These are phyloP conservation scores for Fusarium napiforme DNA, from an alignment of 2,329 filamentous ascomycete genomes.

Conservation along the genomic window DNA sequence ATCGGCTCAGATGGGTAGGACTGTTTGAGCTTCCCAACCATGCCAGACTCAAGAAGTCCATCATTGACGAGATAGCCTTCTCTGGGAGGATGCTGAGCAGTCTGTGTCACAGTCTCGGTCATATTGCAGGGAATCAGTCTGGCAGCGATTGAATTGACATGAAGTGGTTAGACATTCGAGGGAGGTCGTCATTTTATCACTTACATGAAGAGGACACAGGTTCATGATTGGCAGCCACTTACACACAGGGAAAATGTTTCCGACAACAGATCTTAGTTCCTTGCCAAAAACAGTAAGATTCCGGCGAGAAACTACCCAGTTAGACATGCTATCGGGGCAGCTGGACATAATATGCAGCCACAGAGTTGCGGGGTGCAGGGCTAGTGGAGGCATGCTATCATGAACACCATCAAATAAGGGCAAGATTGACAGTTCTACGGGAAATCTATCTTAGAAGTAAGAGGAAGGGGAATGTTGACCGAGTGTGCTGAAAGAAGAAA, in stretches of 20 bases:
- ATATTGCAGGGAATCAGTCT: neutral
- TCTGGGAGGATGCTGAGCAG: neutral
- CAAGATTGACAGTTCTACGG: neutral
- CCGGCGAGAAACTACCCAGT: conserved; percentile 2
- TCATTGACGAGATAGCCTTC: conserved; percentile 7
- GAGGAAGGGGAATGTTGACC: neutral
- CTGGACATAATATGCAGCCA: neutral
- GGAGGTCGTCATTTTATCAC: neutral
- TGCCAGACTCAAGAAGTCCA: neutral
- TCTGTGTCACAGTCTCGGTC: neutral
- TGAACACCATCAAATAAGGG: neutral
- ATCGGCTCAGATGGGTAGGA: conserved; percentile 5
- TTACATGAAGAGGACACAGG: neutral
- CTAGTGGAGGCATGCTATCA: neutral
- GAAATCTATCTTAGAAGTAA: neutral
- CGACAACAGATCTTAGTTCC: neutral
- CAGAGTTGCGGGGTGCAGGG: neutral
- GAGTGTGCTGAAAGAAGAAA: neutral
- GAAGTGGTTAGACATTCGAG: neutral
- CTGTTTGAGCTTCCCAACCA: neutral
- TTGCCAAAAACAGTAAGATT: neutral
- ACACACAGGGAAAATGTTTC: neutral
- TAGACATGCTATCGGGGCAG: neutral
- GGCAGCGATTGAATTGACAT: neutral
- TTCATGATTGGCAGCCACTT: neutral